These are phyloP conservation scores for Globisporangium solare DNA, from an alignment of 352 stramenopile species.

Conservation along the genomic window DNA sequence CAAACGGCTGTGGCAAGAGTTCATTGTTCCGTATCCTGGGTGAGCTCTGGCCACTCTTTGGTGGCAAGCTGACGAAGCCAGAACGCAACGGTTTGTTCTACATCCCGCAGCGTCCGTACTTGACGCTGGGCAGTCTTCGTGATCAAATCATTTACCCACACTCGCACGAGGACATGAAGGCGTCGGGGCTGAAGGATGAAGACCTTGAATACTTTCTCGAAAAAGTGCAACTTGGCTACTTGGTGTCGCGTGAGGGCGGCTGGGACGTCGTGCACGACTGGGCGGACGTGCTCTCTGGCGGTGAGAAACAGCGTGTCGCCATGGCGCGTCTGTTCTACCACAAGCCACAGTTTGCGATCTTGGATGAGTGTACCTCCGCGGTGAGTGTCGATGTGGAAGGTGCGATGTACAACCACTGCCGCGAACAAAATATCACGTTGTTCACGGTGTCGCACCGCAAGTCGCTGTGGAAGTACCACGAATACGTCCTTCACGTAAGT, in stretches of 20 bases:
- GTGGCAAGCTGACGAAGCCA: conserved; percentile 72
- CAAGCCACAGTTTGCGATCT: conserved; percentile 87
- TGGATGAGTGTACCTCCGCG: conserved; percentile 86
- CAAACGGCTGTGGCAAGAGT: conserved; percentile 85
- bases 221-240: conserved; percentile 76
- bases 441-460: conserved; percentile 91
- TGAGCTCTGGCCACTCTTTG: conserved; percentile 85
- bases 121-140: conserved; percentile 80
- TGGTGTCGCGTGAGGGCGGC: conserved; percentile 67
- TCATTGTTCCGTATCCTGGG: conserved; percentile 87
- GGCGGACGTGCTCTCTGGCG: conserved; percentile 83
- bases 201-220: conserved; percentile 70
- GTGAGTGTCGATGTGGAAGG: conserved; percentile 87
- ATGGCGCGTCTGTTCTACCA: conserved; percentile 90
- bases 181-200: conserved; percentile 41
- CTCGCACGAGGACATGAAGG: conserved; percentile 60
- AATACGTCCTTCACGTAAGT: conserved; percentile 76
- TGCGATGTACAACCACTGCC: conserved; percentile 82
- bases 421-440: conserved; percentile 87
- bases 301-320: conserved; percentile 89
- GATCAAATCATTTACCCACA: conserved; percentile 90
- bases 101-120: conserved; percentile 86
- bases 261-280: conserved; percentile 85
- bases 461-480: conserved; percentile 88
- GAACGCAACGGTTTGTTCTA: conserved; percentile 86